Evolutionary conservation across 192 early-diverging fungal genomes (phyloP).

Genomic region (Backusella sp.): DNA sequence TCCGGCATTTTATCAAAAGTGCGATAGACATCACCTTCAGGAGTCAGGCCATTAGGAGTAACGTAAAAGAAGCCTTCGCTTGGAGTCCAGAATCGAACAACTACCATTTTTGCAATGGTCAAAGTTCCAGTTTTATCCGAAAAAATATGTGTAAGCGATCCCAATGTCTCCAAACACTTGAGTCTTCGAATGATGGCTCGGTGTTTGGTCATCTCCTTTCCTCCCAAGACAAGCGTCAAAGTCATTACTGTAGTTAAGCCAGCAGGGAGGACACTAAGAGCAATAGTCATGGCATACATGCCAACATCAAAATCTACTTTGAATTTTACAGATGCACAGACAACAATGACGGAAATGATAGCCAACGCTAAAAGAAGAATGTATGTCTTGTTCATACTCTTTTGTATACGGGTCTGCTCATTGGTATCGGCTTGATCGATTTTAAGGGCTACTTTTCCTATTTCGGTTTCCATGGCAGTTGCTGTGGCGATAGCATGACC

Average conservation of each 20-base stretch:
- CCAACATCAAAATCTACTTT: constrained; percentile 57
- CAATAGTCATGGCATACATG: constrained; percentile 79
- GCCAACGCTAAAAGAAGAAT: constrained; percentile 69
- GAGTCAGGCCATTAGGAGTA: constrained; percentile 56
- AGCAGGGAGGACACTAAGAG: constrained; percentile 89
- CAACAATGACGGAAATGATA: constrained; percentile 72
- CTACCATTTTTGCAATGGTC: constrained; percentile 94
- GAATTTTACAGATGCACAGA: constrained; percentile 76
- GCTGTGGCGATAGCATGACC: constrained; percentile 86
- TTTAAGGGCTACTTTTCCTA: constrained; percentile 86
- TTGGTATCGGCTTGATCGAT: constrained; percentile 53
- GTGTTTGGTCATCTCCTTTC: constrained; percentile 77
- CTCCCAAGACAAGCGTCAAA: constrained; percentile 89
- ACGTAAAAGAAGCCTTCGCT: constrained; percentile 69
- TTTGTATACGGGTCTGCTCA: constrained; percentile 63
- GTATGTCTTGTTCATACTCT: constrained; percentile 70
- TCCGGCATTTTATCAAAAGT: constrained; percentile 4
- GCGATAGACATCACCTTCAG: constrained; percentile 50
- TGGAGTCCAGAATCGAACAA: constrained; percentile 78
- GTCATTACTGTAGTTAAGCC: constrained; percentile 94
- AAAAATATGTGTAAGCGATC: constrained; percentile 92
- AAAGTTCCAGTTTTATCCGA: constrained; percentile 94
- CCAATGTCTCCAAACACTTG: constrained; percentile 88
- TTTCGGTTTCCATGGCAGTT: constrained; percentile 84
- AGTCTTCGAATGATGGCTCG: constrained; percentile 93